Percentiles rank a stretch among this genome's conserved stretches.
These are phyloP conservation scores for Macroventuria anomochaeta DNA, from an alignment of 2,329 filamentous ascomycete genomes.

Conservation along the genomic window DNA sequence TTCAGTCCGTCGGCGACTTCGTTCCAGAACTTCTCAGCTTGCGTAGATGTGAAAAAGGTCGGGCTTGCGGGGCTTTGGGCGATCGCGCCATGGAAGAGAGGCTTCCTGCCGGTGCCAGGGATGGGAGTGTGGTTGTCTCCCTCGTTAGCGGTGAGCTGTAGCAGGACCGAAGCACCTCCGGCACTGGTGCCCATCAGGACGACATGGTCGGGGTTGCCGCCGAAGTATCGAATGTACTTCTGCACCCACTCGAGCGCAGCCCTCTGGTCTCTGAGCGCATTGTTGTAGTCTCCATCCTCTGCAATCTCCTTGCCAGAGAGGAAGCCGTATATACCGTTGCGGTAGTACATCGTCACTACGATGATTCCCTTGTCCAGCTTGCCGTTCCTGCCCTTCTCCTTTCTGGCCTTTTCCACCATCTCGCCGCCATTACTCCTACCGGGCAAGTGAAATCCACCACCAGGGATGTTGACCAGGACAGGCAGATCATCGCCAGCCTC, in stretches of 20 bases:
- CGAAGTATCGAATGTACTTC: conserved; percentile 53
- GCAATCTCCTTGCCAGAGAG: conserved; percentile 52
- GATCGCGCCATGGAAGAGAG: conserved; percentile 42
- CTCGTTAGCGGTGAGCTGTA: conserved; percentile 40
- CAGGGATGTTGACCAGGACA: conserved; percentile 56
- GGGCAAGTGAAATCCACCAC: conserved; percentile 52
- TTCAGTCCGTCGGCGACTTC: conserved; percentile 41
- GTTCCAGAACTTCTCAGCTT: conserved; percentile 42
- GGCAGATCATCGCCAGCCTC: conserved; percentile 43
- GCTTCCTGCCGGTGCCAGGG: conserved; percentile 37
- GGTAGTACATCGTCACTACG: conserved; percentile 44
- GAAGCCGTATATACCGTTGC: conserved; percentile 54
- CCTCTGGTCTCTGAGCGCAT: conserved; percentile 48
- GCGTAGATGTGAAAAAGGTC: conserved; percentile 40
- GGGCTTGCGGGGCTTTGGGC: conserved; percentile 42
- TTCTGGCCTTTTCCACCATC: conserved; percentile 40
- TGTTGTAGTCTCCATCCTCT: conserved; percentile 46
- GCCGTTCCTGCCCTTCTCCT: conserved; percentile 33
- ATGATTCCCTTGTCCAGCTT: conserved; percentile 43
- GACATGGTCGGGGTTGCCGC: conserved; percentile 55
- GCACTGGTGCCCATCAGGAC: conserved; percentile 53
- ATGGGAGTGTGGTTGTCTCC: conserved; percentile 37
- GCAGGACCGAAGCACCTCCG: conserved; percentile 39
- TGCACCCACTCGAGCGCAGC: conserved; percentile 51
- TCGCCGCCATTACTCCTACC: conserved; percentile 41